These are phyloP conservation scores for Baorangia bicolor DNA, from an alignment of 768 basidiomycete species.

Conservation along the genomic window DNA sequence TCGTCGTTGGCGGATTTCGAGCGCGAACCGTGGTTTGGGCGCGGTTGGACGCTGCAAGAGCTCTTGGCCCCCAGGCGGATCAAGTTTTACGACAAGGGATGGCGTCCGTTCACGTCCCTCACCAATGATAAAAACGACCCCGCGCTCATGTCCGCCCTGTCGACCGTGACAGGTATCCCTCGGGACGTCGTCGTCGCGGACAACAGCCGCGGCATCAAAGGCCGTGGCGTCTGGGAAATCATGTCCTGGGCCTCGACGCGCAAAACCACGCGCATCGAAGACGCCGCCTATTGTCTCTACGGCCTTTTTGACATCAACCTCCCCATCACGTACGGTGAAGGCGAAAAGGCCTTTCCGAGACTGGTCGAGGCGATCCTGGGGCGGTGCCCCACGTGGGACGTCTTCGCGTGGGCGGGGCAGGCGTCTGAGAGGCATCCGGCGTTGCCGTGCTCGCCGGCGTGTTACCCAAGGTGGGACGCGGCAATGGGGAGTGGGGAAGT, in stretches of 20 bases:
- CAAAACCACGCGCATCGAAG: constrained; percentile 29
- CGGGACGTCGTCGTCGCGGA: constrained; percentile 13
- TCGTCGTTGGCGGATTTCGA: constrained; percentile 12
- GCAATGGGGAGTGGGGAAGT: constrained; percentile 1
- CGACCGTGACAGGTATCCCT: constrained; percentile 21
- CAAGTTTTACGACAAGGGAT: constrained; percentile 26
- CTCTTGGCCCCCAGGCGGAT: constrained; percentile 27
- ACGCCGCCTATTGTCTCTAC: constrained; percentile 28
- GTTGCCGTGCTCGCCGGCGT: constrained; percentile 19
- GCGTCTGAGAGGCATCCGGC: constrained; percentile 18
- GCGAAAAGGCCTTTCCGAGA: constrained; percentile 28
- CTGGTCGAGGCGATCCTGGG: constrained; percentile 21
- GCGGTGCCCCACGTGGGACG: constrained; percentile 19
- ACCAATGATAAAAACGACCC: constrained; percentile 18
- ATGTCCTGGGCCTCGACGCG: constrained; percentile 33
- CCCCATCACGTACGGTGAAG: constrained; percentile 31
- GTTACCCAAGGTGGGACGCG: constrained; percentile 23
- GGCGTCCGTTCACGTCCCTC: constrained; percentile 17
- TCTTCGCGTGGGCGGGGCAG: constrained; percentile 26
- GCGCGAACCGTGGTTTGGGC: constrained; percentile 26
- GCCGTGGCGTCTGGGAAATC: constrained; percentile 21
- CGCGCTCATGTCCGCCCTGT: constrained; percentile 9
- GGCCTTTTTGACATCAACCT: constrained; percentile 28
- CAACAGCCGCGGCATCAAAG: constrained; percentile 18
- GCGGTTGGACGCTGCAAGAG: constrained; percentile 27